These are phyloP conservation scores for Alternaria brassicae DNA, from an alignment of 2,329 filamentous ascomycete species.

Conservation along the genomic window DNA sequence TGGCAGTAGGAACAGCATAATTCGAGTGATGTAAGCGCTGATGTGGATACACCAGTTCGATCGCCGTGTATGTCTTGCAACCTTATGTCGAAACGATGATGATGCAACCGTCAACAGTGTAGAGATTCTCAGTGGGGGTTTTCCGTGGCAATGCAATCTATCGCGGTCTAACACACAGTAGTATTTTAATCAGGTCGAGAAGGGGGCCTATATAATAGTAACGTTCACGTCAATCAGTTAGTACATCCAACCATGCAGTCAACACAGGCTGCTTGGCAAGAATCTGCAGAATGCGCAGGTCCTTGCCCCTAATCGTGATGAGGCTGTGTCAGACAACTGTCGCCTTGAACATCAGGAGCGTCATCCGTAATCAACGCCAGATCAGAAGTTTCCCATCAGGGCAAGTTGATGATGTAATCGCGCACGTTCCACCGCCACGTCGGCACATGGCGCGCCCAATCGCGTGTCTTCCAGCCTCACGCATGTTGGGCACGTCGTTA, in stretches of 20 bases:
- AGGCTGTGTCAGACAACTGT: neutral
- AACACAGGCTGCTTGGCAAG: neutral
- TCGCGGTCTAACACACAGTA: neutral
- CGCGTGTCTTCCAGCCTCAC: neutral
- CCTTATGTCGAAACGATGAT: too few relatives aligned
- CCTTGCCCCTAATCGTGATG: neutral
- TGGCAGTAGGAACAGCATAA: neutral
- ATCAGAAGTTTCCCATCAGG: neutral
- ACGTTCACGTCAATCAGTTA: neutral
- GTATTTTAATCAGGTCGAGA: neutral
- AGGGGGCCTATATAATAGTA: too few relatives aligned
- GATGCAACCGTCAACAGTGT: too few relatives aligned
- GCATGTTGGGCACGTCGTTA: neutral
- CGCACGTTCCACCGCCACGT: neutral
- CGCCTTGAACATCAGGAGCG: slow-evolving; percentile 10
- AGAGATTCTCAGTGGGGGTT: too few relatives aligned
- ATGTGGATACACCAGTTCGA: neutral
- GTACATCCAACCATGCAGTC: neutral
- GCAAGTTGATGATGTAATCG: slow-evolving; percentile 1
- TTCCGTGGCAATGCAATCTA: too few relatives aligned
- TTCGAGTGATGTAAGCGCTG: neutral
- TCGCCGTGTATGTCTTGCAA: neutral
- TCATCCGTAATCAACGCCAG: slow-evolving; percentile 5
- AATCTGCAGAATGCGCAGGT: neutral
- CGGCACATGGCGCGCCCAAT: neutral